A percentile compares a stretch with the other conserved stretches of the same genome.
Conservation (phyloP, 352 stramenopile genomes). For the Achlya hypogyna region DNA sequence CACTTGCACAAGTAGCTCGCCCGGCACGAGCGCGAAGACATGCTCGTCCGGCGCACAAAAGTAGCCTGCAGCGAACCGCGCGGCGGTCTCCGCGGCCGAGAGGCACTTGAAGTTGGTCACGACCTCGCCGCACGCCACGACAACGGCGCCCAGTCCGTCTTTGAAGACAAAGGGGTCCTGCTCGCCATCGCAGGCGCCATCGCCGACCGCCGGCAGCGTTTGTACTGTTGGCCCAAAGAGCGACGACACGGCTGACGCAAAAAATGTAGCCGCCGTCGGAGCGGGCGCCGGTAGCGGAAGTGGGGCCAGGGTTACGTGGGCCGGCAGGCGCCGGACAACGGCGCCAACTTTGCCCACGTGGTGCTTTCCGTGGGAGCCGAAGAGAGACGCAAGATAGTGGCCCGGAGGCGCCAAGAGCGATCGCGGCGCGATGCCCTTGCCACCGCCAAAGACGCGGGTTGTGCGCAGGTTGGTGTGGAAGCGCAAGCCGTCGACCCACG, state of each 20-base stretch:
- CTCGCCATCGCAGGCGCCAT: slow-evolving; percentile 16
- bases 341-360: not conserved
- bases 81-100: slow-evolving; percentile 17
- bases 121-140: slow-evolving; percentile 19
- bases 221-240: slow-evolving; percentile 15
- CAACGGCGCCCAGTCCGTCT: slow-evolving; percentile 21
- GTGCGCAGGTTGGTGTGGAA: slow-evolving; percentile 29
- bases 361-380: not conserved
- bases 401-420: slow-evolving; percentile 23
- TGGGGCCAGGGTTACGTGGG: not conserved
- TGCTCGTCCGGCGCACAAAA: slow-evolving; percentile 19
- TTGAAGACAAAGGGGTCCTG: slow-evolving; percentile 24
- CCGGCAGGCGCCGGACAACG: not conserved
- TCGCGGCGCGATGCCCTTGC: slow-evolving; percentile 21
- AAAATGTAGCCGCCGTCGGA: not conserved
- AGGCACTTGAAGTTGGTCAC: slow-evolving; percentile 24
- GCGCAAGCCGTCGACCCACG: slow-evolving; percentile 21
- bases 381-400: slow-evolving; percentile 24
- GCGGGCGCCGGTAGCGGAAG: not conserved
- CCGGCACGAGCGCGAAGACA: slow-evolving; percentile 24
- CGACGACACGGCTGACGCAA: not conserved
- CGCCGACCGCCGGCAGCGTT: not conserved
- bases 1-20: slow-evolving; percentile 23
- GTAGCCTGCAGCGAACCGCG: slow-evolving; percentile 24
- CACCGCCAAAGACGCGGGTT: slow-evolving; percentile 26